Conservation (phyloP, 108 stramenopile species). For the Skeletonema menzelii region DNA sequence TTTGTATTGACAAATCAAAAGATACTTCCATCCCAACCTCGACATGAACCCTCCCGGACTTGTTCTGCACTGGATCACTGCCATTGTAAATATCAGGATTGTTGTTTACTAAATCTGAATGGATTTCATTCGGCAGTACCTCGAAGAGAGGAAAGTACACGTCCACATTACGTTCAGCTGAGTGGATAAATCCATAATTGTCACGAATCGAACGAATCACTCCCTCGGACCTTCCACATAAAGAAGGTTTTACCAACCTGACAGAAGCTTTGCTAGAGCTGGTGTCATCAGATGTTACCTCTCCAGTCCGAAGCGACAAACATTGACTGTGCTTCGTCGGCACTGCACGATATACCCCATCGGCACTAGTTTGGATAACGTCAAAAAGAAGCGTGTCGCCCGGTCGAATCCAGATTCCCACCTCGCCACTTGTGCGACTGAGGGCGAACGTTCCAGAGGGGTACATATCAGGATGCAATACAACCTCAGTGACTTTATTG, state of each 20-base stretch:
- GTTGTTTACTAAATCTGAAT: constrained; percentile 52
- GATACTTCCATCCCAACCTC: constrained; percentile 64
- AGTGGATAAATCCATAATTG: constrained; percentile 81
- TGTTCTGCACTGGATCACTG: constrained; percentile 1
- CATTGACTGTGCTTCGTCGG: constrained; percentile 52
- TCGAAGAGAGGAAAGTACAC: constrained; percentile 75
- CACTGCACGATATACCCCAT: constrained; percentile 60
- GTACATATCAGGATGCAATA: constrained; percentile 51
- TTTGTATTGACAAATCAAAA: constrained; percentile 78
- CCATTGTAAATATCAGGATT: background rate
- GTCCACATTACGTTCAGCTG: constrained; percentile 71
- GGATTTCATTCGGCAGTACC: constrained; percentile 66
- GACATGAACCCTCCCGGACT: constrained; percentile 18
- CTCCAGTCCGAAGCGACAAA: constrained; percentile 13
- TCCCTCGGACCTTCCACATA: constrained; percentile 72
- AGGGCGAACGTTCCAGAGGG: constrained; percentile 70
- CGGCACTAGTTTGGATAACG: constrained; percentile 56
- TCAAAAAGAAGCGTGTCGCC: constrained; percentile 80
- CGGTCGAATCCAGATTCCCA: constrained; percentile 64
- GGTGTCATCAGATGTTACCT: constrained; percentile 8
- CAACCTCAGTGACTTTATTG: constrained; percentile 48
- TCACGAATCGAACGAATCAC: constrained; percentile 57
- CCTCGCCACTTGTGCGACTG: constrained; percentile 26
- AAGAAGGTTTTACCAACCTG: constrained; percentile 45
- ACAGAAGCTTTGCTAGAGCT: constrained; percentile 24